Base-by-base conservation (phyloP, 2,329 filamentous ascomycete species). In the Myriosclerotinia scirpicola region DNA sequence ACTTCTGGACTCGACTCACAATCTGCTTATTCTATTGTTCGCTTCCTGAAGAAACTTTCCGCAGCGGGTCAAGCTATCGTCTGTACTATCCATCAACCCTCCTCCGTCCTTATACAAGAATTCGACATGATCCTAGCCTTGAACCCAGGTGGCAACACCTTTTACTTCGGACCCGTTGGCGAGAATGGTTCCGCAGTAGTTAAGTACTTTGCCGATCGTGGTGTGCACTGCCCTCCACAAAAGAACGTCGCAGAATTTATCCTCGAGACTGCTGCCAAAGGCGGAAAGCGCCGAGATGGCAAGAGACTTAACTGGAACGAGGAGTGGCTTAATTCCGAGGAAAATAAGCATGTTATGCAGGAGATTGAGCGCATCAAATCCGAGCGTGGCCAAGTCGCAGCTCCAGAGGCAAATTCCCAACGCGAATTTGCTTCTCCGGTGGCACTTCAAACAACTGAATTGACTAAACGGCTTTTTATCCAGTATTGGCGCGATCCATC, bases 401-500 rank as follows among this genome's bases (percentile, higher is more conserved):
- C 75, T 46, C 76, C 74, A 64, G 77, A 77, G 65, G 67, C 76
- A 68, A 69, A 78, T 8, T 76, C 77, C 46, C 73, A 78, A 38
- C 79, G 80, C 52, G 87, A 90, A 71, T 93, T 89, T 71, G 90
- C 90, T 0, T 89, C 90, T 0, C 82, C 90, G 0, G 80, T 86
- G 0, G 80, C 78, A 74, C 76, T 84, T 1, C 91, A 93, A 78
- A 90, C 84, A 8, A 80, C 80, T 5, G 83, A 87, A 74, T 81
- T 93, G 26, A 91, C 88, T 4, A 87, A 87, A 75, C 84, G 91
- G 30, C 83, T 89, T 60, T 92, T 92, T 77, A 80, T 80, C 5
- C 86, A 91, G 71, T 88, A 92, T 79, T 93, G 90, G 90, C 84
- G 91, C 17, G 87, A 91, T 69, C 88, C 90, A 0, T 87, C 86